Base-by-base conservation (phyloP, 2,329 filamentous ascomycete species). In the Colletotrichum lentis region DNA sequence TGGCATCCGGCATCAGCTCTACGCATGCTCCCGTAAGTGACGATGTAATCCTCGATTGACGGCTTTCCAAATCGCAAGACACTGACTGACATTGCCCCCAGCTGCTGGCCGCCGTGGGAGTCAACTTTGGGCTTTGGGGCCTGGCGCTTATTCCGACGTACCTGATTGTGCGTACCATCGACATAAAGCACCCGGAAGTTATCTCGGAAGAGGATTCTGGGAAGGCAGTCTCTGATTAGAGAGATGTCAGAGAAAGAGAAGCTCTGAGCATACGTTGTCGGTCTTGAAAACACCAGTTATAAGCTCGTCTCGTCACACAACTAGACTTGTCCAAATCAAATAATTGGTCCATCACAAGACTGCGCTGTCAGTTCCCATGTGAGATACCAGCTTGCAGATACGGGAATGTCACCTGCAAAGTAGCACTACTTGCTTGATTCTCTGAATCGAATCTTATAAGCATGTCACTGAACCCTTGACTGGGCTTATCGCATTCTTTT, bases 91-190 rank as follows among this genome's bases (percentile, higher is more conserved):
- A 18, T 16, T 39, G 22, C 12, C 27, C 11, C 7, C 8, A 71
- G 69, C 43, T 72, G 3, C 59, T 67, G 12, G 62, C 62, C 20
- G 63, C 70, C 16, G 53, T 69, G 3, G 69, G 69, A 5, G 62
- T 72, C 22, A 72, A 72, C 14, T 72, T 72, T 58, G 66, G 63
- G 2, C 43, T 72, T 4, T 72, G 69, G 65, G 69, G 63, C 0
- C 8, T 72, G 3, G 69, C 69, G 10, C 27, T 64, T 16, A 37
- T 72, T 12, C 70, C 71, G 5, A 69, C 63, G 2, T 71, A 69
- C 18, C 20, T 70, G 2, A 69, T 71, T 2, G 70, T 72, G 18
- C 61, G 53, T 2, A 56, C 60, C 12, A 55, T 68, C 0, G 69
- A 57, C 22, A 10, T 47, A n/a, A 43, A 35, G 24, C 18, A 24